Conservation (phyloP, 306 rosid species). For the Adenanthera pavonina region DNA sequence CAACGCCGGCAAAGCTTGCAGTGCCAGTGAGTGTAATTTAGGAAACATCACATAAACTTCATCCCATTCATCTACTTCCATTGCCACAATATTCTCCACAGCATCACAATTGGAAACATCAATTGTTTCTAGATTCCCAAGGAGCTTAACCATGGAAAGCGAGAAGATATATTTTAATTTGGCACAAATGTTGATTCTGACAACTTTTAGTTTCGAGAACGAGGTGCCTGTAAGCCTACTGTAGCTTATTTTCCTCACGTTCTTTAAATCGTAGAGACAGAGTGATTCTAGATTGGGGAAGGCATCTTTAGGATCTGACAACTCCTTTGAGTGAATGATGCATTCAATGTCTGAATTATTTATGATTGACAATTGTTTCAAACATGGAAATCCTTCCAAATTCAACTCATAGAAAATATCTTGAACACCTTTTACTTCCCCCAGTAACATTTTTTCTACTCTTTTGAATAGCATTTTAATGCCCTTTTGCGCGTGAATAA, state of each 20-base stretch:
- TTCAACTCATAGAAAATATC: too few species aligned
- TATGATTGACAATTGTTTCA: neutral
- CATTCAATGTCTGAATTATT: neutral
- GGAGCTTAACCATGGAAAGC: neutral
- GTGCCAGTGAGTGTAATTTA: conserved; percentile 1
- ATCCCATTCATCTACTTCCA: neutral
- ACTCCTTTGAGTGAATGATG: conserved; percentile 30
- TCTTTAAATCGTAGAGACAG: conserved; percentile 26
- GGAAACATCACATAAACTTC: neutral
- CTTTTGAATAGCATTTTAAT: conserved; percentile 42
- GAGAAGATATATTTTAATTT: conserved; percentile 37
- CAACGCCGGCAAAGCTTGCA: conserved; percentile 12
- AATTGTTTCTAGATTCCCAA: conserved; percentile 38
- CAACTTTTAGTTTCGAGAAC: neutral
- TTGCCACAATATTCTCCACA: conserved; percentile 28
- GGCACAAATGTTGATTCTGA: conserved; percentile 32
- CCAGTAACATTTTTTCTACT: conserved; percentile 45
- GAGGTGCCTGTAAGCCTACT: conserved; percentile 18
- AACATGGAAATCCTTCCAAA: too few species aligned
- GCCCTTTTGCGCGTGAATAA: conserved; percentile 41
- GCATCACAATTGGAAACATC: conserved; percentile 44
- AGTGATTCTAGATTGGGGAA: conserved; percentile 45
- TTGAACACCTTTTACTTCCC: conserved; percentile 26
- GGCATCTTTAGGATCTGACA: neutral
- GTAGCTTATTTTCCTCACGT: conserved; percentile 18